Evolutionary conservation across 208 protist genomes (phyloP).

Genomic region (Acanthamoeba lenticulata): DNA sequence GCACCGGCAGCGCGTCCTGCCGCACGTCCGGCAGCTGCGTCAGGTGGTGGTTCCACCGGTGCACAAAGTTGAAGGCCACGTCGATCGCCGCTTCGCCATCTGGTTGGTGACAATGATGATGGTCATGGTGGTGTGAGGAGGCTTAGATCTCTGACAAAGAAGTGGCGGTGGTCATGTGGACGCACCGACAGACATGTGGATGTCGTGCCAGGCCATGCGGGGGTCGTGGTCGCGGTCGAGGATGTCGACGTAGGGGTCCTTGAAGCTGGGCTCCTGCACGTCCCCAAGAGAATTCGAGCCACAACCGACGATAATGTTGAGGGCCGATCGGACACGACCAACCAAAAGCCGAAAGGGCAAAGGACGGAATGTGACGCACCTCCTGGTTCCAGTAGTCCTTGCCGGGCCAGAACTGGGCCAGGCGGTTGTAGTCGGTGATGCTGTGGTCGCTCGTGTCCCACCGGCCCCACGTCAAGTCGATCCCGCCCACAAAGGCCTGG

Average conservation of each 20-base stretch:
- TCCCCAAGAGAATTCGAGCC: neutral
- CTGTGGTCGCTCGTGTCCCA: slow-evolving; percentile 51
- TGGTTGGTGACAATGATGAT: neutral
- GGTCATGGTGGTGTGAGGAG: neutral
- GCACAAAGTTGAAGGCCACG: slow-evolving; percentile 57
- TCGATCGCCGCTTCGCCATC: slow-evolving; percentile 65
- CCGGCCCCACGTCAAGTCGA: slow-evolving; percentile 45
- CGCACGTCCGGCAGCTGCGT: neutral
- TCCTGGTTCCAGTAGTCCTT: slow-evolving; percentile 61
- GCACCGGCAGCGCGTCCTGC: neutral
- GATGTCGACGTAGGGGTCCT: slow-evolving; percentile 13
- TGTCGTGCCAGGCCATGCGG: slow-evolving; percentile 66
- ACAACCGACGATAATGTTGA: too few species aligned
- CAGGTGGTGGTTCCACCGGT: slow-evolving; percentile 63
- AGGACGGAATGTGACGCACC: neutral
- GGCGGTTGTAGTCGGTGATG: slow-evolving; percentile 50
- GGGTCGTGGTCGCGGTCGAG: slow-evolving; percentile 36
- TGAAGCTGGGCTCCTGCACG: slow-evolving; percentile 22
- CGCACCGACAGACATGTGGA: slow-evolving; percentile 57
- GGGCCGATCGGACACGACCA: too few species aligned
- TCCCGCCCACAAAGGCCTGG: slow-evolving; percentile 51
- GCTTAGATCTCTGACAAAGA: too few species aligned
- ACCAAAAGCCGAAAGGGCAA: too few species aligned
- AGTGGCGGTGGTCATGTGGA: too few species aligned
- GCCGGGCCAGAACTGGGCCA: slow-evolving; percentile 33